phyloP scores from a whole-genome alignment of 257 asterid genomes.

The Dorcoceras hygrometricum region DNA sequence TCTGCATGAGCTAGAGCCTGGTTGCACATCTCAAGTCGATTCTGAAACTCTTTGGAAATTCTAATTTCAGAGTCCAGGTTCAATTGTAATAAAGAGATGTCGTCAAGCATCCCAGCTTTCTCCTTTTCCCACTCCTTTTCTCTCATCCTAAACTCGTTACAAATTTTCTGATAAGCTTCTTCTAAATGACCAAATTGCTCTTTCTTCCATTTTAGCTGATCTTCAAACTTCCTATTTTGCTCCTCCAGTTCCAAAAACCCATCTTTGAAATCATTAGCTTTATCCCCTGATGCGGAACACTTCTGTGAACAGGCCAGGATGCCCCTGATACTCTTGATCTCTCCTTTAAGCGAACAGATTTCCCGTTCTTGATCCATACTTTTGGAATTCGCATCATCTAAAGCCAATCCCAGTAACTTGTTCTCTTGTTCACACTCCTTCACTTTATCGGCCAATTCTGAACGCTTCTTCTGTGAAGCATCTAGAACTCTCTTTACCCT shows the following conservation, averaged over 20 bases:
- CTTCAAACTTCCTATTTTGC: slow-evolving; percentile 50
- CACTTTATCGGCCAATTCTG: neutral
- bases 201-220: slow-evolving; percentile 85
- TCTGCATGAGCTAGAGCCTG: slow-evolving; percentile 81
- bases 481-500: slow-evolving; percentile 42
- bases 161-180: slow-evolving; percentile 75
- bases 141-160: slow-evolving; percentile 38
- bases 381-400: slow-evolving; percentile 64
- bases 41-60: slow-evolving; percentile 56
- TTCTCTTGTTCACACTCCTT: slow-evolving; percentile 54
- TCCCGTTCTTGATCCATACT: slow-evolving; percentile 47
- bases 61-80: slow-evolving; percentile 74
- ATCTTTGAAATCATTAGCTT: slow-evolving; percentile 31
- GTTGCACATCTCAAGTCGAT: slow-evolving; percentile 69
- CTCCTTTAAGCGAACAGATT: slow-evolving; percentile 46
- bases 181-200: slow-evolving; percentile 79
- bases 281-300: slow-evolving; percentile 34
- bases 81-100: slow-evolving; percentile 46
- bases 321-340: slow-evolving; percentile 24
- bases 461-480: slow-evolving; percentile 35
- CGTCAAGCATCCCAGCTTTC: slow-evolving; percentile 52
- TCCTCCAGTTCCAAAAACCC: slow-evolving; percentile 50
- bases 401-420: slow-evolving; percentile 49
- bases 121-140: slow-evolving; percentile 89
- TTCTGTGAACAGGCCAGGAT: slow-evolving; percentile 22